phyloP scores from a whole-genome alignment of 441 rosid genomes.

The Geranium incanum region DNA sequence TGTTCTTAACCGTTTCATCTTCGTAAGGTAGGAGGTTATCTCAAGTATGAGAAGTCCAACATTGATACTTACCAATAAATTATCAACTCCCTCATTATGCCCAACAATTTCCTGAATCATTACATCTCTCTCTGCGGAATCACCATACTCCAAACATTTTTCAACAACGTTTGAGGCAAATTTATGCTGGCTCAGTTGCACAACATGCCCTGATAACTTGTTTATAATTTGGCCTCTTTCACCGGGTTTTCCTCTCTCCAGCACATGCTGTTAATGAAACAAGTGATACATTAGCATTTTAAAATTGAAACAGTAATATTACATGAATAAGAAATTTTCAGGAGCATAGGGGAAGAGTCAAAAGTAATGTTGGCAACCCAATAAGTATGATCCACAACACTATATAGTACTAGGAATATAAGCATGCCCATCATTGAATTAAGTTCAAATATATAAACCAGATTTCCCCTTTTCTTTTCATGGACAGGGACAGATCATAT shows the following conservation, averaged over 20 bases:
- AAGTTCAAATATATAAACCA: too few relatives aligned
- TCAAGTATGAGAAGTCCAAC: neutral
- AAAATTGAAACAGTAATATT: neutral
- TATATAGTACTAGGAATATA: too few relatives aligned
- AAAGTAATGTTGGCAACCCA: too few relatives aligned
- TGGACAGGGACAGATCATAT: too few relatives aligned
- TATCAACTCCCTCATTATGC: slow-evolving; percentile 24
- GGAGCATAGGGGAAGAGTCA: too few relatives aligned
- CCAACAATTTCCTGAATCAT: slow-evolving; percentile 24
- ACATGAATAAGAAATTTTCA: neutral
- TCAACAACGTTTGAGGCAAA: slow-evolving; percentile 29
- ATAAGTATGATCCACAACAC: too few relatives aligned
- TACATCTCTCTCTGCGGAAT: slow-evolving; percentile 20
- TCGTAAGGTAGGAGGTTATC: neutral
- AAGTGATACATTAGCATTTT: slow-evolving; percentile 1
- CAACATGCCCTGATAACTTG: slow-evolving; percentile 25
- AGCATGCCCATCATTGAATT: too few relatives aligned
- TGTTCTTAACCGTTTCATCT: neutral
- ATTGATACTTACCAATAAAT: slow-evolving; percentile 22
- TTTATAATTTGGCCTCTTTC: slow-evolving; percentile 25
- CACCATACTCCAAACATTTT: slow-evolving; percentile 27
- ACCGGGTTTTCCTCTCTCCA: slow-evolving; percentile 25
- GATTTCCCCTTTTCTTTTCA: too few relatives aligned
- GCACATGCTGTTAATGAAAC: slow-evolving; percentile 22
- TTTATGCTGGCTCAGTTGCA: slow-evolving; percentile 27